Evolutionary conservation across 305 asterid genomes (phyloP).

Genomic region (Rubia occidens): DNA sequence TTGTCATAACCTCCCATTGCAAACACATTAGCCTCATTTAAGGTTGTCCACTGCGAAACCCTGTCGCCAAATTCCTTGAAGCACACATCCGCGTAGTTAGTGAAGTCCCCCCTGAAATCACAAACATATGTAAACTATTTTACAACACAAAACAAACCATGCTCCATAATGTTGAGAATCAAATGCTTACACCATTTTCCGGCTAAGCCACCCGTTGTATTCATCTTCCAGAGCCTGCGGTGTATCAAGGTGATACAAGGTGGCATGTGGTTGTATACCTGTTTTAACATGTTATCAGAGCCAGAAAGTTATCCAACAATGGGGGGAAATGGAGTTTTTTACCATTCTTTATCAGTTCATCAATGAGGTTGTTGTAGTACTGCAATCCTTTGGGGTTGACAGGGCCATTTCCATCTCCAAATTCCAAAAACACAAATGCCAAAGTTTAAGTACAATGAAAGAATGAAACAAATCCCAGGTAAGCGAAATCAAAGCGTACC

Average conservation of each 20-base stretch:
- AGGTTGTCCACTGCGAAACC: constrained; percentile 44
- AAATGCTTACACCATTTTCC: constrained; percentile 45
- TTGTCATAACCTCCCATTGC: constrained; percentile 34
- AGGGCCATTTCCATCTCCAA: constrained; percentile 32
- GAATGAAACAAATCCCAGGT: too few relatives aligned
- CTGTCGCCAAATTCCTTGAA: constrained; percentile 54
- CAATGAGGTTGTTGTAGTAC: constrained; percentile 47
- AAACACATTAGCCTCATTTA: constrained; percentile 40
- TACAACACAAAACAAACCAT: too few relatives aligned
- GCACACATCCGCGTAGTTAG: constrained; percentile 42
- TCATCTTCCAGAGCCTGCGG: constrained; percentile 53
- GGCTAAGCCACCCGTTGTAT: too few relatives aligned
- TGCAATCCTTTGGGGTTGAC: constrained; percentile 39
- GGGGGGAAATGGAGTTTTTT: constrained; percentile 7
- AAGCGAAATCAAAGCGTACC: constrained; percentile 29
- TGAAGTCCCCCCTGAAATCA: constrained; percentile 40
- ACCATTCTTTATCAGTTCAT: constrained; percentile 45
- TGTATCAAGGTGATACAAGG: constrained; percentile 38
- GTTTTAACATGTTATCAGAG: background rate
- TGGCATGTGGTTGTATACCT: constrained; percentile 55
- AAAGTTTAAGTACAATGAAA: background rate
- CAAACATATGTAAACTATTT: too few relatives aligned
- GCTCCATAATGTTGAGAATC: too few relatives aligned
- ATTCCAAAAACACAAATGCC: constrained; percentile 6
- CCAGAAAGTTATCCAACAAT: too few relatives aligned